Percentiles rank a stretch among this genome's conserved stretches.
phyloP scores from a whole-genome alignment of 495 filamentous ascomycete genomes.

The Aspergillus sparsus region DNA sequence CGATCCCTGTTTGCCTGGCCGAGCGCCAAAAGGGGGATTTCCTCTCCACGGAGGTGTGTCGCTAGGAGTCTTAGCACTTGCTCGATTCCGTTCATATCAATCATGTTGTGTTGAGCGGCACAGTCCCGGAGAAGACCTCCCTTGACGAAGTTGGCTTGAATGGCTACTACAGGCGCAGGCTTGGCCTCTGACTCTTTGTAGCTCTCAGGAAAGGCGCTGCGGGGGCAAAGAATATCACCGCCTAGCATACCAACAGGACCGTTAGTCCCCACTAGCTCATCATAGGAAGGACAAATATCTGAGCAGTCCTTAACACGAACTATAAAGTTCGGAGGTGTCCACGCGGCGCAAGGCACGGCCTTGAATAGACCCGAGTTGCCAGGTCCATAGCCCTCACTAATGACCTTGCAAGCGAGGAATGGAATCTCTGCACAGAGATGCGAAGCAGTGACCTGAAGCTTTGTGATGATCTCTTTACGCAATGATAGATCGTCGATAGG shows the following conservation, averaged over 20 bases:
- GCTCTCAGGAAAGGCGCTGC: neutral
- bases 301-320: neutral
- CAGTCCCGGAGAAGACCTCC: slow-evolving; percentile 30
- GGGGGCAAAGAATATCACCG: neutral
- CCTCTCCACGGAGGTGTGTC: slow-evolving; percentile 19
- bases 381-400: neutral
- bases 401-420: slow-evolving; percentile 1
- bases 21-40: slow-evolving; percentile 4
- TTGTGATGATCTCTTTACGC: neutral
- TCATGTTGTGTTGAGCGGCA: slow-evolving; percentile 35
- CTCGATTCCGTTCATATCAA: slow-evolving; percentile 32
- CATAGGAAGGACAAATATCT: neutral
- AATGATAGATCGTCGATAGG: neutral
- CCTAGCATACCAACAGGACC: slow-evolving; percentile 1
- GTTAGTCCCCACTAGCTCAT: neutral
- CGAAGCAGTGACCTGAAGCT: neutral
- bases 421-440: neutral
- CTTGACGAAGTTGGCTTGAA: slow-evolving; percentile 38
- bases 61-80: slow-evolving; percentile 30
- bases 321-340: neutral
- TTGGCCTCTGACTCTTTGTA: neutral
- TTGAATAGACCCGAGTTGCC: slow-evolving; percentile 1
- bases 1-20: slow-evolving; percentile 35
- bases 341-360: neutral
- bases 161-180: slow-evolving; percentile 1